These are phyloP conservation scores for Wickerhamiella allomyrinae DNA, from an alignment of 805 yeast species.

Conservation along the genomic window DNA sequence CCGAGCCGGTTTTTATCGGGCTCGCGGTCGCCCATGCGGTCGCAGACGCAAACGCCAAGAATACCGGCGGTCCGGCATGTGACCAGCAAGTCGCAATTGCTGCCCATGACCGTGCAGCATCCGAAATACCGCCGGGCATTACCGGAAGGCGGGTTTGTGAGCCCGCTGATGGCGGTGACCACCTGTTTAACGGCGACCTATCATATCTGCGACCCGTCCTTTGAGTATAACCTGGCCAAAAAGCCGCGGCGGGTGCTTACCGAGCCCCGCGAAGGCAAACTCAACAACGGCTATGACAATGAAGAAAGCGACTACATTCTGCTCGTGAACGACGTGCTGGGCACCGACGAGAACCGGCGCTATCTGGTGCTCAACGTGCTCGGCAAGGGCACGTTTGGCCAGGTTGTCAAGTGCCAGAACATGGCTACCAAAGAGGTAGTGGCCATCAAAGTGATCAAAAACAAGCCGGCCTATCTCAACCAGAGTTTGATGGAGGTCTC, in stretches of 20 bases:
- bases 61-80: slow-evolving; percentile 7
- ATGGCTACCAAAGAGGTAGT: slow-evolving; percentile 68
- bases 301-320: slow-evolving; percentile 80
- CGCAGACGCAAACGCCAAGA: not conserved
- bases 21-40: slow-evolving; percentile 10
- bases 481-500: slow-evolving; percentile 87
- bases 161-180: slow-evolving; percentile 68
- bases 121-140: slow-evolving; percentile 25
- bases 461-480: slow-evolving; percentile 78
- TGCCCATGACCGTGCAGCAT: slow-evolving; percentile 19
- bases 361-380: slow-evolving; percentile 79
- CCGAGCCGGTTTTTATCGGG: slow-evolving; percentile 6
- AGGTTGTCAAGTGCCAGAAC: slow-evolving; percentile 87
- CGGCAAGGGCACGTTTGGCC: slow-evolving; percentile 98
- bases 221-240: slow-evolving; percentile 65
- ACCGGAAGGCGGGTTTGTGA: slow-evolving; percentile 27
- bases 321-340: slow-evolving; percentile 86
- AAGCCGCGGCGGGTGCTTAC: slow-evolving; percentile 89
- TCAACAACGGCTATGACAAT: slow-evolving; percentile 76
- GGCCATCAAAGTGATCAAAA: slow-evolving; percentile 89
- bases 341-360: slow-evolving; percentile 69
- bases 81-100: slow-evolving; percentile 19
- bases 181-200: slow-evolving; percentile 66
- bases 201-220: slow-evolving; percentile 69
- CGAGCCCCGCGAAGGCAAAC: slow-evolving; percentile 73